phyloP scores from a whole-genome alignment of 2,329 filamentous ascomycete species.

The Hirsutella rhossiliensis region DNA sequence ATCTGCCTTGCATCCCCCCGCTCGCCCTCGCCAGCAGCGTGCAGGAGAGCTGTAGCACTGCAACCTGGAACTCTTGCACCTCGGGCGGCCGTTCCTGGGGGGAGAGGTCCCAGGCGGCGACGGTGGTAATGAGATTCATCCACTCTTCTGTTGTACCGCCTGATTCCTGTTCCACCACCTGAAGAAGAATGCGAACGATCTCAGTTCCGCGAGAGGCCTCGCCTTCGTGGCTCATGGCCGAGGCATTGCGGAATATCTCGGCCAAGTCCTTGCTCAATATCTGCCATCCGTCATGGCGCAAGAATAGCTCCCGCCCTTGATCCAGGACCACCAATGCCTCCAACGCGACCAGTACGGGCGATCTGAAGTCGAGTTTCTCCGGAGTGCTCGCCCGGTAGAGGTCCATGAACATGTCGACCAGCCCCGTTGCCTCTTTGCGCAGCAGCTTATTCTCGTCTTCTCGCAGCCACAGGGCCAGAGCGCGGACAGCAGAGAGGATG shows the following conservation, averaged over 20 bases:
- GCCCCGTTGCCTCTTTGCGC: constrained; percentile 41
- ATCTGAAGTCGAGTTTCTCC: constrained; percentile 38
- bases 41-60: constrained; percentile 42
- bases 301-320: constrained; percentile 34
- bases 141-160: constrained; percentile 37
- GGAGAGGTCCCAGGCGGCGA: constrained; percentile 35
- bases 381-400: constrained; percentile 35
- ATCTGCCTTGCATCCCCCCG: constrained; percentile 34
- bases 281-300: constrained; percentile 41
- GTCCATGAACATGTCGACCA: constrained; percentile 53
- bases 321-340: constrained; percentile 42
- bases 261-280: constrained; percentile 38
- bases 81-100: constrained; percentile 11
- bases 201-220: constrained; percentile 37
- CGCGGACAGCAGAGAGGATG: constrained; percentile 43
- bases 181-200: constrained; percentile 42
- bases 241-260: constrained; percentile 24
- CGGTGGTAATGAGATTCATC: constrained; percentile 41
- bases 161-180: constrained; percentile 34
- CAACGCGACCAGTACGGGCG: constrained; percentile 44
- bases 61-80: constrained; percentile 38
- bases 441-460: constrained; percentile 53
- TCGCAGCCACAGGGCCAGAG: constrained; percentile 53
- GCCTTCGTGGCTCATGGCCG: constrained; percentile 11
- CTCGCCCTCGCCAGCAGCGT: constrained; percentile 35